Evolutionary conservation across 164 flowering plant genomes (phyloP), one percentile per base, ranked within the genome.

Genomic region (Aristolochia contorta): DNA sequence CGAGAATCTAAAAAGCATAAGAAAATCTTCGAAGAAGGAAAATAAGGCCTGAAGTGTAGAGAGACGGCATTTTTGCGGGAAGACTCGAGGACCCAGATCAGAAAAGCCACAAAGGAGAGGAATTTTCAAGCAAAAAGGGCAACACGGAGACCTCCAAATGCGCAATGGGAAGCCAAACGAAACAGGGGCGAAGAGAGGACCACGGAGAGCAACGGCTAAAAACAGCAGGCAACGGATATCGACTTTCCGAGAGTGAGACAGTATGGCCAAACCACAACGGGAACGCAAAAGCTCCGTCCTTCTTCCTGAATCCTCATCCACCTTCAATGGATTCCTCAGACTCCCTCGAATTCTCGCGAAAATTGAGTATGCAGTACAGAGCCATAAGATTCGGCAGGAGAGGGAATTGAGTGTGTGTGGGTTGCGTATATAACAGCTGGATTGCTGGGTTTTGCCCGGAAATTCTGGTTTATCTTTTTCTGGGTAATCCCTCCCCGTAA

Each of bases 391-490:
- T 19, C 20, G 16, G 13, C 18, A 15, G 22, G 55, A 10, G 37
- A 43, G 16, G n/a, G 43, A 32, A 25, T 12, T 22, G 14, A 19
- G 49, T 25, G 49, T n/a, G 50, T 27, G 30, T 27, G 30, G n/a
- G n/a, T n/a, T n/a, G n/a, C 5, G 30, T 15, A 57, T 1, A 58
- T 27, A 48, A 65, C 54, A 60, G 67, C 65, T 65, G 68, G 61
- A 65, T 56, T 57, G 55, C 55, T 18, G 54, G 54, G 54, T n/a
- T 22, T 50, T 64, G 53, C 25, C 61, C 61, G 56, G 58, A 52
- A 70, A 49, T 27, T 58, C 58, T 45, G 37, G 37, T 4, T 41
- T 57, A 24, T 58, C 51, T 64, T 47, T 25, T 25, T 43, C 50
- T 16, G 16, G 49, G 2, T 47, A 56, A 16, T 52, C 57, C 52